Evolutionary conservation across 176 grass and related monocot genomes (phyloP).

Genomic region (Thinopyrum elongatum): DNA sequence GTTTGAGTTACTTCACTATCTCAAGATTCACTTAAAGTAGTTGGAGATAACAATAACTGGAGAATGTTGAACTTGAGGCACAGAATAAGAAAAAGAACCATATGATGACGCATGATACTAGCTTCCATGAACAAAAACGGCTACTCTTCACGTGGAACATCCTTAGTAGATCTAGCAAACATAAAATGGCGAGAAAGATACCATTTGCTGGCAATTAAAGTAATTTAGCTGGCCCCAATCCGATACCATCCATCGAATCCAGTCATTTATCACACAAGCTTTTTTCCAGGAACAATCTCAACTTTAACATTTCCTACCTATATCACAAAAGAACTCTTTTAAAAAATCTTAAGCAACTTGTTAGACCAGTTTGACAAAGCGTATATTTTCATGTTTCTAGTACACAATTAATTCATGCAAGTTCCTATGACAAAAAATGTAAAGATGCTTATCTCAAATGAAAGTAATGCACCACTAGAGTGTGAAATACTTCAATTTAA

Average conservation of each 20-base stretch:
- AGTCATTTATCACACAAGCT: slow-evolving; percentile 37
- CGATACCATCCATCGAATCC: slow-evolving; percentile 71
- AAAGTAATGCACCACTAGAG: not conserved
- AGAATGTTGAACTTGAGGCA: too few species aligned
- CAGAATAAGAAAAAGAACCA: slow-evolving; percentile 20
- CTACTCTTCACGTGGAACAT: slow-evolving; percentile 49
- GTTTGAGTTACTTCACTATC: too few species aligned
- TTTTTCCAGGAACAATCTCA: not conserved
- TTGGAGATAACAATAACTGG: too few species aligned
- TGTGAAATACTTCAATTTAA: not conserved
- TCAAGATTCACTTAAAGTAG: too few species aligned
- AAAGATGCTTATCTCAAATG: not conserved
- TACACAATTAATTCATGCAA: not conserved
- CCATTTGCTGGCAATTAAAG: slow-evolving; percentile 35
- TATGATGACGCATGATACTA: not conserved
- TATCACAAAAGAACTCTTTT: slow-evolving; percentile 3
- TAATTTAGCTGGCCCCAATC: slow-evolving; percentile 47
- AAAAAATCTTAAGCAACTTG: not conserved
- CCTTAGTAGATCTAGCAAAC: slow-evolving; percentile 50
- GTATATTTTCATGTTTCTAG: not conserved
- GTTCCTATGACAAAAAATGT: too few species aligned
- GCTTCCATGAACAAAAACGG: not conserved
- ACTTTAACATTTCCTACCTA: not conserved
- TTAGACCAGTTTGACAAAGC: not conserved
- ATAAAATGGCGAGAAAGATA: slow-evolving; percentile 68